Percentiles rank a stretch among this genome's conserved stretches.
Conservation (phyloP, 768 basidiomycete species). For the Chalciporus piperatus region DNA sequence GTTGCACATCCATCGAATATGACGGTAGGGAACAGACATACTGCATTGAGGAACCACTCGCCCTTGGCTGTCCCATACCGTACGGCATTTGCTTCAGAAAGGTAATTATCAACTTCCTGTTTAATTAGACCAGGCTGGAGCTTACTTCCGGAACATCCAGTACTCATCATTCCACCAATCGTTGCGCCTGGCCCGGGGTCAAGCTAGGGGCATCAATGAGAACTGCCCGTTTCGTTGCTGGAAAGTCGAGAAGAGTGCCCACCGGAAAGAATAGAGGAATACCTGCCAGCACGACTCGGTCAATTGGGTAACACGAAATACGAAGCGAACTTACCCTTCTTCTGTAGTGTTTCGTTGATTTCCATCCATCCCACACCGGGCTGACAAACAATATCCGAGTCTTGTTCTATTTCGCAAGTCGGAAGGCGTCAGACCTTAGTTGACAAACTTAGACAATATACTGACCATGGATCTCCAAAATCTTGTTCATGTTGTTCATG, state of each 20-base stretch:
- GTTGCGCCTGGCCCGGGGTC: constrained; percentile 80
- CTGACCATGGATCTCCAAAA: constrained; percentile 70
- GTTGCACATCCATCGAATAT: background rate
- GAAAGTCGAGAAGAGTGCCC: constrained; percentile 12
- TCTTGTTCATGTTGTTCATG: constrained; percentile 73
- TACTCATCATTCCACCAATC: constrained; percentile 84
- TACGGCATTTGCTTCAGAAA: constrained; percentile 63
- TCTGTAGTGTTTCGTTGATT: constrained; percentile 63
- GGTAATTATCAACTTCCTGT: constrained; percentile 13
- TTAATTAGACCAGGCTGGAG: constrained; percentile 2
- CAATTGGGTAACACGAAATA: background rate
- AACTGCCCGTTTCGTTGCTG: background rate
- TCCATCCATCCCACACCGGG: constrained; percentile 71
- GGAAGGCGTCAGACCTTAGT: background rate
- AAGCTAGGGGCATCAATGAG: constrained; percentile 40
- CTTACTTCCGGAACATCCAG: constrained; percentile 82
- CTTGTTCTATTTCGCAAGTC: constrained; percentile 44
- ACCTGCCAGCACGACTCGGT: constrained; percentile 32
- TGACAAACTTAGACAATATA: background rate
- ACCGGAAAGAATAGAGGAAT: constrained; percentile 86
- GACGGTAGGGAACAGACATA: constrained; percentile 31
- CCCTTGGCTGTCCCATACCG: constrained; percentile 86
- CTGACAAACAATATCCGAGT: constrained; percentile 74
- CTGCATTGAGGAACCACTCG: constrained; percentile 88
- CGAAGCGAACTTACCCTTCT: constrained; percentile 43